A percentile compares a stretch with the other conserved stretches of the same genome.
Evolutionary conservation across 208 protist species (phyloP).

Genomic region (Crithidia bombi): DNA sequence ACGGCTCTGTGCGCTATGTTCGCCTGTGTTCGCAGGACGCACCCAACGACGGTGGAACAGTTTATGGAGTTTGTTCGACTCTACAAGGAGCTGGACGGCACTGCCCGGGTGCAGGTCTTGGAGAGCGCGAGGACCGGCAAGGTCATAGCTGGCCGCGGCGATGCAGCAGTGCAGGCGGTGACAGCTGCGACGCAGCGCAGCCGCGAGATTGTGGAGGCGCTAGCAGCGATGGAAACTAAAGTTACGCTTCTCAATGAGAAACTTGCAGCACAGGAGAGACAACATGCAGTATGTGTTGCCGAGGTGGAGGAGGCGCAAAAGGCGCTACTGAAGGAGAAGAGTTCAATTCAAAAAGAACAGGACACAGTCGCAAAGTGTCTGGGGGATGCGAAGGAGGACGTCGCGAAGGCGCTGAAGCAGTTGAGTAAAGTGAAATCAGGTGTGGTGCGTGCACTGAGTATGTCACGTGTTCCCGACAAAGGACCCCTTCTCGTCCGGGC

Average conservation of each 20-base stretch:
- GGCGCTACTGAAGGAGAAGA: slow-evolving; percentile 23
- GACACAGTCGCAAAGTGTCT: slow-evolving; percentile 13
- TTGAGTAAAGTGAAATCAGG: slow-evolving; percentile 44
- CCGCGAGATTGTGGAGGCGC: slow-evolving; percentile 43
- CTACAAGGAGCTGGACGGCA: slow-evolving; percentile 28
- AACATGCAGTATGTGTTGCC: slow-evolving; percentile 20
- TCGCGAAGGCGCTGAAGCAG: slow-evolving; percentile 36
- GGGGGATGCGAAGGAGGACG: slow-evolving; percentile 27
- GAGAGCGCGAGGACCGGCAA: slow-evolving; percentile 31
- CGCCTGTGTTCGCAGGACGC: slow-evolving; percentile 10
- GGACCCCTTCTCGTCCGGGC: slow-evolving; percentile 51
- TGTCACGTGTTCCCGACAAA: slow-evolving; percentile 46
- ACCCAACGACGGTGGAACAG: slow-evolving; percentile 40
- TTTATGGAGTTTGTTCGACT: slow-evolving; percentile 22
- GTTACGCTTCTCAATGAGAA: slow-evolving; percentile 30
- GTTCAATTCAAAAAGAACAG: slow-evolving; percentile 1
- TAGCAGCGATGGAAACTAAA: slow-evolving; percentile 37
- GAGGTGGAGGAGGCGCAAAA: slow-evolving; percentile 21
- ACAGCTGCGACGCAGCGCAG: slow-evolving; percentile 37
- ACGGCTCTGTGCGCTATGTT: slow-evolving; percentile 30
- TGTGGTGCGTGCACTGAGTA: slow-evolving; percentile 46
- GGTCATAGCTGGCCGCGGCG: slow-evolving; percentile 31
- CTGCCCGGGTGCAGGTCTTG: slow-evolving; percentile 23
- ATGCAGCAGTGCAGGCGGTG: slow-evolving; percentile 55
- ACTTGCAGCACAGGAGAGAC: slow-evolving; percentile 26